Evolutionary conservation across 257 asterid genomes (phyloP).

Genomic region (Voacanga thouarsii): DNA sequence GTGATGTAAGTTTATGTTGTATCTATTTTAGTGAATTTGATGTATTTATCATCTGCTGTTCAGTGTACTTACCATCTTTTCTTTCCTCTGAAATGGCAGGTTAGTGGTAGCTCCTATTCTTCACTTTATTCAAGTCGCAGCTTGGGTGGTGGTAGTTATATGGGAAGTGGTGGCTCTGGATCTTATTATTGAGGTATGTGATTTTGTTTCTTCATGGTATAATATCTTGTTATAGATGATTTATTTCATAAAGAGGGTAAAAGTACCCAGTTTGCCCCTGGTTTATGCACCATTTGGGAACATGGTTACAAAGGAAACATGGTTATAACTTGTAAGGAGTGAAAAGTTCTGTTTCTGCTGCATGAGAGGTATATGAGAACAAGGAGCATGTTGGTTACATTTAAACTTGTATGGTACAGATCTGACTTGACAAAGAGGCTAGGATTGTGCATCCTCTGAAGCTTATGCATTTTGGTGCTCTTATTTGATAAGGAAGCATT

Average conservation of each 20-base stretch:
- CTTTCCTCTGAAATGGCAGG: slow-evolving; percentile 35
- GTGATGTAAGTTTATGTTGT: slow-evolving; percentile 50
- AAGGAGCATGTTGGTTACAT: slow-evolving; percentile 27
- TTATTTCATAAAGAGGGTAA: background rate
- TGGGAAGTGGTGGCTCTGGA: slow-evolving; percentile 84
- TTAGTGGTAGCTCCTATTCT: slow-evolving; percentile 84
- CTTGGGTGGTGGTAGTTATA: slow-evolving; percentile 67
- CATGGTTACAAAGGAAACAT: background rate
- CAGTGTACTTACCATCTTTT: slow-evolving; percentile 10
- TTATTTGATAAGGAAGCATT: slow-evolving; percentile 19
- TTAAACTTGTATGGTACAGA: slow-evolving; percentile 36
- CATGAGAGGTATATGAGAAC: slow-evolving; percentile 18
- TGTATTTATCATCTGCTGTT: background rate
- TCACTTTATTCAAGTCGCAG: slow-evolving; percentile 76
- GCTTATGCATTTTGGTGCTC: slow-evolving; percentile 20
- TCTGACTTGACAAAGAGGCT: slow-evolving; percentile 30
- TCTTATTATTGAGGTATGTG: slow-evolving; percentile 71
- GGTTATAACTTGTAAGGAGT: background rate
- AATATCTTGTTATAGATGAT: background rate
- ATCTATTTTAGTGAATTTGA: background rate
- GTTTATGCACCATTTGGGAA: background rate
- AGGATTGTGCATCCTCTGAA: slow-evolving; percentile 19
- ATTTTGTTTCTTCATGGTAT: background rate
- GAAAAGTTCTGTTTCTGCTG: slow-evolving; percentile 14
- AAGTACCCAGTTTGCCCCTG: background rate